Conservation (phyloP, 805 yeast genomes). For the Teunomyces stri region DNA sequence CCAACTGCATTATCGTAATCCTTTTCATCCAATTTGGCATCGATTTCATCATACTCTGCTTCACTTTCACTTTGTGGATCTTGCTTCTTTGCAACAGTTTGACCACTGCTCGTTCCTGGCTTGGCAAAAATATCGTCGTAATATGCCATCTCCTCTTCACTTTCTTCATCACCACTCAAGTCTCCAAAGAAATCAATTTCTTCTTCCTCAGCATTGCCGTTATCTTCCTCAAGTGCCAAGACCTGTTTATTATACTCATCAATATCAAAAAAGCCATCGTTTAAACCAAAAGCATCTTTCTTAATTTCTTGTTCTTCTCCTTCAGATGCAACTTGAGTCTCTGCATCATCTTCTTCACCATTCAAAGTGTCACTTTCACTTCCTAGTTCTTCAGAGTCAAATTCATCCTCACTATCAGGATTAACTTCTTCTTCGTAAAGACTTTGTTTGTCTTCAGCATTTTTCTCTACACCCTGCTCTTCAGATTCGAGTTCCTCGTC, state of each 20-base stretch:
- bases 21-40: constrained; percentile 47
- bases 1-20: constrained; percentile 62
- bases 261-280: constrained; percentile 81
- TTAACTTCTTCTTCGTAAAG: constrained; percentile 20
- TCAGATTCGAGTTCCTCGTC: constrained; percentile 9
- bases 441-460: constrained; percentile 5
- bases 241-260: constrained; percentile 80
- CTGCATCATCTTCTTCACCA: constrained; percentile 22
- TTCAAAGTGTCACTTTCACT: constrained; percentile 8
- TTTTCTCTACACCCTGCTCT: constrained; percentile 16
- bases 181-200: constrained; percentile 44
- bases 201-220: constrained; percentile 38
- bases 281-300: constrained; percentile 62
- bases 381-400: constrained; percentile 15
- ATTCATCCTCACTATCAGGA: constrained; percentile 14
- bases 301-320: constrained; percentile 8
- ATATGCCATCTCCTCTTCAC: constrained; percentile 42
- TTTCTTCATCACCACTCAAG: constrained; percentile 42
- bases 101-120: constrained; percentile 21
- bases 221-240: constrained; percentile 58
- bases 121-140: constrained; percentile 67
- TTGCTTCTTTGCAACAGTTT: neutral
- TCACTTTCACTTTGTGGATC: constrained; percentile 32
- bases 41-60: constrained; percentile 26
- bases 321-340: constrained; percentile 11